A percentile compares a stretch with the other conserved stretches of the same genome.
These are phyloP conservation scores for Chalciporus sp. DNA, from an alignment of 1,284 basidiomycete species.

Conservation along the genomic window DNA sequence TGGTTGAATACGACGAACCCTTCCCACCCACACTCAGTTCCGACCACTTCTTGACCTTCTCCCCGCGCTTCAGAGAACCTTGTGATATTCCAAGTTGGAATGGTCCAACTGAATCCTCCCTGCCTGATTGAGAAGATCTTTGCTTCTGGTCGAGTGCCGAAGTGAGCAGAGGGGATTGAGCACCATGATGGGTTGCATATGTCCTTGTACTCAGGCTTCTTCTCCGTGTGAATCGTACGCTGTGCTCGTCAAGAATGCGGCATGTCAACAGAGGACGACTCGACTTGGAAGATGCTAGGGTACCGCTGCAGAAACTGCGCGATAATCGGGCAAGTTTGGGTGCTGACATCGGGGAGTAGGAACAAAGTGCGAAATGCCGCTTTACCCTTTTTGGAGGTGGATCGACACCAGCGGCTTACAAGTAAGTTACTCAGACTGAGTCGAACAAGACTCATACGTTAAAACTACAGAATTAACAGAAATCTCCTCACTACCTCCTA, in stretches of 20 bases:
- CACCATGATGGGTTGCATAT: constrained; percentile 54
- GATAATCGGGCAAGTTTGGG: constrained; percentile 11
- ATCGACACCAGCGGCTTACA: background rate
- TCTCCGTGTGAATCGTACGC: background rate
- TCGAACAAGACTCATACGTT: no score
- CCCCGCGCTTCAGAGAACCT: constrained; percentile 52
- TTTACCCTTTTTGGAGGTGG: background rate
- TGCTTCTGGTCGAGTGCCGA: constrained; percentile 68
- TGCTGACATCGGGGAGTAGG: constrained; percentile 16
- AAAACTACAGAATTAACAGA: background rate
- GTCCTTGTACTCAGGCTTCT: constrained; percentile 31
- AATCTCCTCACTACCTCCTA: background rate
- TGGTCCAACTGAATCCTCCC: constrained; percentile 72
- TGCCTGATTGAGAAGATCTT: constrained; percentile 36
- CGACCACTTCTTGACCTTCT: constrained; percentile 75
- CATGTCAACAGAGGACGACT: background rate
- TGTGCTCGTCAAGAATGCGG: background rate
- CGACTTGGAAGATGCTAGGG: background rate
- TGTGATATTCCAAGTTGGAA: constrained; percentile 79
- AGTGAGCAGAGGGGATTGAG: constrained; percentile 58
- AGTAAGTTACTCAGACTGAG: no score
- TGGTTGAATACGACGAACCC: constrained; percentile 50
- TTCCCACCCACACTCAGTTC: constrained; percentile 83
- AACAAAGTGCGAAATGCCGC: background rate
- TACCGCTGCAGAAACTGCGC: constrained; percentile 4